Base-by-base conservation (phyloP, 2,329 filamentous ascomycete species). In the Paecilomyces fulvus region DNA sequence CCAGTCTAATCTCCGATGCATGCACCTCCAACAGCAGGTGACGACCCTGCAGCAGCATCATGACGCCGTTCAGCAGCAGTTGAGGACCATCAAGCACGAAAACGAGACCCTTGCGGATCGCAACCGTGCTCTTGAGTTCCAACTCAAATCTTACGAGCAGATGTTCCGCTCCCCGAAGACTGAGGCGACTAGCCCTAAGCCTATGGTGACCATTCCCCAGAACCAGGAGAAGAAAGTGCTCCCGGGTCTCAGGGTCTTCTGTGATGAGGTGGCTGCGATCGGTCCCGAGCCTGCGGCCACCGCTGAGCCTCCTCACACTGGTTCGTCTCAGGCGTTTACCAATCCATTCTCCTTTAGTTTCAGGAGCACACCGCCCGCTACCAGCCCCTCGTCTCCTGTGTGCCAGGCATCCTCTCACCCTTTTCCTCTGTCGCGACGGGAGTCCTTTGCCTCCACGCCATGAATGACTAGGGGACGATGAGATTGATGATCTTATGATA, bases 141-240 rank as follows among this genome's bases (percentile, higher is more conserved):
- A 73, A 52, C 62, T 72, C 56, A 73, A 71, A 59, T 69, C 70
- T 12, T 72, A 70, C 56, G 71, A 73, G 56, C 67, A 69, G 56
- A 70, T 73, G 64, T 70, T 72, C 61, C 70, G 68, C 20, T 69
- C 69, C 3, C 68, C 70, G 33, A 72, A 72, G 61, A 56, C 63
- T 20, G 71, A 73, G 55, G 61, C 57, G 17, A 59, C 60, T 12
- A 68, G 62, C 46, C 66, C 68, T 4, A 63, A 61, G 21, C 57
- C 67, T 7, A 30, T 72, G 8, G 52, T 64, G 9, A 58, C 63
- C 12, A 58, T 69, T 25, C 62, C 68, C 1, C 65, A 69, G 17
- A 60, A 63, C 54, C 67, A 65, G 55, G 64, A 66, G 49, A 66
- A 70, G 51, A 70, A 67, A 57, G 65, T 67, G 55, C 62, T 73